A percentile compares a stretch with the other conserved stretches of the same genome.
Conservation (phyloP, 306 rosid genomes). For the Dalbergia cultrata region DNA sequence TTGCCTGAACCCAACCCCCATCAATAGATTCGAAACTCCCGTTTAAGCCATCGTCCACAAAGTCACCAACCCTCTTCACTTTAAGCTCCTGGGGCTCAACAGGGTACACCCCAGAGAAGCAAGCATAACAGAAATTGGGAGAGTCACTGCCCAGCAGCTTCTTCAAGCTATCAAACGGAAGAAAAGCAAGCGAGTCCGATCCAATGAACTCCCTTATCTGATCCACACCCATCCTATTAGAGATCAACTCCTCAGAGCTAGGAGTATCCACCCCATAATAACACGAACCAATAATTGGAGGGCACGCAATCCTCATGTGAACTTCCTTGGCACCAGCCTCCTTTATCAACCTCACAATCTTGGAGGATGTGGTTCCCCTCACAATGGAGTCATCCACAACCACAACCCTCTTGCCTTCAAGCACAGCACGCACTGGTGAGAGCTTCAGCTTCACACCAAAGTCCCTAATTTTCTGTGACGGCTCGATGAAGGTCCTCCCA, state of each 20-base stretch:
- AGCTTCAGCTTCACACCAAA: slow-evolving; percentile 86
- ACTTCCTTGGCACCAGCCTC: slow-evolving; percentile 93
- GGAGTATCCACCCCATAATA: slow-evolving; percentile 94
- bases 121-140: slow-evolving; percentile 73
- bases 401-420: slow-evolving; percentile 90
- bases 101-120: slow-evolving; percentile 85
- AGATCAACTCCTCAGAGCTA: slow-evolving; percentile 77
- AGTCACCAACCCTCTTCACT: slow-evolving; percentile 74
- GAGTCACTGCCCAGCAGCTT: slow-evolving; percentile 56
- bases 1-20: slow-evolving; percentile 71
- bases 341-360: slow-evolving; percentile 77
- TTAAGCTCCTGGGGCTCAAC: slow-evolving; percentile 69
- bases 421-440: slow-evolving; percentile 65
- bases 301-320: slow-evolving; percentile 91
- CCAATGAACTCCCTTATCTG: slow-evolving; percentile 76
- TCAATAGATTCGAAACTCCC: slow-evolving; percentile 71
- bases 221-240: slow-evolving; percentile 79
- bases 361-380: slow-evolving; percentile 88
- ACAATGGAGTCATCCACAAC: slow-evolving; percentile 95
- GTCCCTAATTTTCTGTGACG: slow-evolving; percentile 87
- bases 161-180: slow-evolving; percentile 66
- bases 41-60: slow-evolving; percentile 66
- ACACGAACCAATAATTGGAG: slow-evolving; percentile 81
- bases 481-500: slow-evolving; percentile 93
- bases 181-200: slow-evolving; percentile 84